These are phyloP conservation scores for Psilocybe azurescens DNA, from an alignment of 768 basidiomycete genomes.

Conservation along the genomic window DNA sequence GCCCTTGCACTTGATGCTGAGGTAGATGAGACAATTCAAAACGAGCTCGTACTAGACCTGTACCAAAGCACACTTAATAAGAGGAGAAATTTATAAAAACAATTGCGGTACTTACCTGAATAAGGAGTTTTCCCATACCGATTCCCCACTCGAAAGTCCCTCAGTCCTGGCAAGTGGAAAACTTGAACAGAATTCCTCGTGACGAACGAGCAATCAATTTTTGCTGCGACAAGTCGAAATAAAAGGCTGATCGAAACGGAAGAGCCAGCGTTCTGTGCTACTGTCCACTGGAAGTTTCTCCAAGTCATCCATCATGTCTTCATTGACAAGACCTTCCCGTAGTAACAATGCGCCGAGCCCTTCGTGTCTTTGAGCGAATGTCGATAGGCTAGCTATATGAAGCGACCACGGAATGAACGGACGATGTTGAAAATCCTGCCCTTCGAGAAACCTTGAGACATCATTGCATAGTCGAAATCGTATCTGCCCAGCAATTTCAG, in stretches of 20 bases:
- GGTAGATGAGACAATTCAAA: not conserved
- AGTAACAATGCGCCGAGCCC: not conserved
- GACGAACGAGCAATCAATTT: not conserved
- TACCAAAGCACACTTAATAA: not conserved
- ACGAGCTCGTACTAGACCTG: not conserved
- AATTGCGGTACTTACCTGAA: not conserved
- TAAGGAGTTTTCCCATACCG: not conserved
- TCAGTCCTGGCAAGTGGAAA: not conserved
- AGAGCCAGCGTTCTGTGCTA: not conserved
- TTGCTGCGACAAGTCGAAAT: not conserved
- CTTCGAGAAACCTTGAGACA: not conserved
- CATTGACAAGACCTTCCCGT: not conserved
- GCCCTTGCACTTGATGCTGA: not conserved
- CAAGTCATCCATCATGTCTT: not conserved
- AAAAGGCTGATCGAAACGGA: not conserved
- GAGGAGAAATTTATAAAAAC: not conserved
- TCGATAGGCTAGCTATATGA: not conserved
- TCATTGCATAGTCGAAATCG: conserved; percentile 6
- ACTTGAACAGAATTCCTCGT: not conserved
- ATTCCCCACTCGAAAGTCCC: not conserved
- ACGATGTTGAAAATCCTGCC: not conserved
- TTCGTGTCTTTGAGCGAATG: not conserved
- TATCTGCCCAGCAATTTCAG: not conserved
- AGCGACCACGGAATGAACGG: not conserved
- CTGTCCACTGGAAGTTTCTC: not conserved